These are phyloP conservation scores for Euphrasia arctica DNA, from an alignment of 305 asterid species.

Conservation along the genomic window DNA sequence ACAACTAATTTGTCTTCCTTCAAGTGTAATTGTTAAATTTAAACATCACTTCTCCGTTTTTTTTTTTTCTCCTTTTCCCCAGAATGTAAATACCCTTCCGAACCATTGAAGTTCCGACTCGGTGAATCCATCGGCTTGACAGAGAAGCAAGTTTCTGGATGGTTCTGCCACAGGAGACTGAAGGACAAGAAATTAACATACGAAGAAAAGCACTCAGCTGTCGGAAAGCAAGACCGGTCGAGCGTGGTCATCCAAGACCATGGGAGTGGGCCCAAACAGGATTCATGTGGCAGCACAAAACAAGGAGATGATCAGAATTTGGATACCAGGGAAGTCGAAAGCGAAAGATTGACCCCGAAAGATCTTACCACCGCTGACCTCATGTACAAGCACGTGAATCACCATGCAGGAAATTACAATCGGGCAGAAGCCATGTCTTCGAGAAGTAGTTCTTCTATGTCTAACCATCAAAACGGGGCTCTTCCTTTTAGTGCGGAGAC, in stretches of 20 bases:
- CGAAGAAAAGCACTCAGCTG: slow-evolving; percentile 34
- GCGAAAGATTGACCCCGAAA: slow-evolving; percentile 47
- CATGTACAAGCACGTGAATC: slow-evolving; percentile 43
- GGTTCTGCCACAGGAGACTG: slow-evolving; percentile 89
- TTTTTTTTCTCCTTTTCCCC: slow-evolving; percentile 23
- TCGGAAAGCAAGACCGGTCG: slow-evolving; percentile 62
- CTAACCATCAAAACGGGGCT: slow-evolving; percentile 34
- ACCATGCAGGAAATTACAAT: slow-evolving; percentile 35
- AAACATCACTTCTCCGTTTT: background rate
- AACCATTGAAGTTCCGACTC: slow-evolving; percentile 54
- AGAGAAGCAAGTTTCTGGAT: slow-evolving; percentile 86
- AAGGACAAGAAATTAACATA: slow-evolving; percentile 58
- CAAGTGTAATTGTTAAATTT: slow-evolving; percentile 6
- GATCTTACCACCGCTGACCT: slow-evolving; percentile 48
- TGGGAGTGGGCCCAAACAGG: slow-evolving; percentile 72
- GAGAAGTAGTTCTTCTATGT: slow-evolving; percentile 60
- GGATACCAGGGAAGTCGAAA: slow-evolving; percentile 69
- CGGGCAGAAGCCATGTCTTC: slow-evolving; percentile 47
- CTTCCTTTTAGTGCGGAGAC: slow-evolving; percentile 33
- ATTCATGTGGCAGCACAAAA: slow-evolving; percentile 89
- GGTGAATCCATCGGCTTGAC: slow-evolving; percentile 70
- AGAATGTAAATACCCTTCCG: slow-evolving; percentile 78
- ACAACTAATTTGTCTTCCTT: slow-evolving; percentile 3
- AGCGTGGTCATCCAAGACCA: slow-evolving; percentile 67
- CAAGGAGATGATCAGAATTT: slow-evolving; percentile 49